These are phyloP conservation scores for Candida maris DNA, from an alignment of 805 yeast genomes.

Conservation along the genomic window DNA sequence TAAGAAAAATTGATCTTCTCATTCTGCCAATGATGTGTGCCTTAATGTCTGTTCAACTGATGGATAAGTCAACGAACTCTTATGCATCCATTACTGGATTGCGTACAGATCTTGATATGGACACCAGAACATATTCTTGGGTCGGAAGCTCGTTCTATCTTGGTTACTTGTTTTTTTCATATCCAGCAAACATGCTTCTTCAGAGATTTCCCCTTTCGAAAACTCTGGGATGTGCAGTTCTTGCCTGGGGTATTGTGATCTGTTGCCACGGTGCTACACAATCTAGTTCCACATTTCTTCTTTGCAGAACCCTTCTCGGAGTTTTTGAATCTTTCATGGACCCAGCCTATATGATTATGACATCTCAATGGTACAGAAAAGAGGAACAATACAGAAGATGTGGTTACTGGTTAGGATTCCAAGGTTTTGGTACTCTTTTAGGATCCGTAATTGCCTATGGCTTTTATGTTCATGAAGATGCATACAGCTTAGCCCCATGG, in stretches of 20 bases:
- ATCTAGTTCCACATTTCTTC: conserved; percentile 42
- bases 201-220: conserved; percentile 49
- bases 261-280: conserved; percentile 42
- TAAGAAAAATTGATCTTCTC: conserved; percentile 42
- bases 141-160: conserved; percentile 31
- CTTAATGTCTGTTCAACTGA: conserved; percentile 49
- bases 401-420: conserved; percentile 32
- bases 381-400: conserved; percentile 29
- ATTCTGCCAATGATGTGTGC: conserved; percentile 49
- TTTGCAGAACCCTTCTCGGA: conserved; percentile 49
- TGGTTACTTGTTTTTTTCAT: conserved; percentile 51
- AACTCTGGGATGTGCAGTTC: conserved; percentile 42
- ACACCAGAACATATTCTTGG: conserved; percentile 35
- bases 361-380: conserved; percentile 36
- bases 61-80: conserved; percentile 56
- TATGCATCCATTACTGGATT: conserved; percentile 60
- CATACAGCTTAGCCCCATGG: conserved; percentile 57
- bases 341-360: conserved; percentile 34
- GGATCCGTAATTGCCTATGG: conserved; percentile 57
- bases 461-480: conserved; percentile 33
- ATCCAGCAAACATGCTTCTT: conserved; percentile 43
- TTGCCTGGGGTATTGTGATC: conserved; percentile 45
- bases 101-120: conserved; percentile 45
- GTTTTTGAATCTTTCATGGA: conserved; percentile 31
- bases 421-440: conserved; percentile 45